phyloP scores from a whole-genome alignment of 345 rosid genomes.

The Salix udensis region DNA sequence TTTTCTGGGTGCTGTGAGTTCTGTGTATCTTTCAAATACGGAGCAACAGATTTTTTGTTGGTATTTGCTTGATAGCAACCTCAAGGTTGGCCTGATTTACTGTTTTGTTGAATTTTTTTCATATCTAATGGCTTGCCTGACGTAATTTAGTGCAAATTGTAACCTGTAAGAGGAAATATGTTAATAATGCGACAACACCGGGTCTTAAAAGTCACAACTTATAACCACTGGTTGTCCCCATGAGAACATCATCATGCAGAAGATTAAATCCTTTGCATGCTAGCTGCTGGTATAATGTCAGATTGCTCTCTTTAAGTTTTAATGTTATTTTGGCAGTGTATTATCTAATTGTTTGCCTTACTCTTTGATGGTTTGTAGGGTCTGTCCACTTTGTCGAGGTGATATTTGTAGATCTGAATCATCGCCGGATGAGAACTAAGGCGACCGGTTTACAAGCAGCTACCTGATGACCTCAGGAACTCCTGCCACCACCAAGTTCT shows the following conservation, averaged over 20 bases:
- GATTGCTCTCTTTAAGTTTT: background rate
- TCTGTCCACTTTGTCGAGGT: slow-evolving; percentile 94
- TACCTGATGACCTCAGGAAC: slow-evolving; percentile 1
- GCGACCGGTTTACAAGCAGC: background rate
- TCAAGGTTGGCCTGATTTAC: background rate
- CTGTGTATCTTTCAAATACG: background rate
- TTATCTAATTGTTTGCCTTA: background rate
- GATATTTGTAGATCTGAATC: slow-evolving; percentile 69
- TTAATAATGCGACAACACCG: background rate
- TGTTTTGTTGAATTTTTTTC: background rate
- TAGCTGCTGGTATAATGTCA: background rate
- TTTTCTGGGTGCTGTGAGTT: background rate
- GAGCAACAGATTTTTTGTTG: background rate
- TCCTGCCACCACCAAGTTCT: slow-evolving; percentile 3
- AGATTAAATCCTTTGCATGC: background rate
- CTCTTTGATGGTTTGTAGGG: slow-evolving; percentile 46
- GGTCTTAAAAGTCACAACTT: background rate
- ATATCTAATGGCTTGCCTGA: background rate
- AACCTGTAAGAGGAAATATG: background rate
- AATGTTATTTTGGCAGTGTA: background rate
- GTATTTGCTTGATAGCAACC: background rate
- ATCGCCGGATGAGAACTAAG: slow-evolving; percentile 38
- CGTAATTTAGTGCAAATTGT: background rate
- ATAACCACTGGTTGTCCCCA: background rate
- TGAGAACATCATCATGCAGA: background rate